Conservation (phyloP, 495 filamentous ascomycete species). For the Xylaria acuta region DNA sequence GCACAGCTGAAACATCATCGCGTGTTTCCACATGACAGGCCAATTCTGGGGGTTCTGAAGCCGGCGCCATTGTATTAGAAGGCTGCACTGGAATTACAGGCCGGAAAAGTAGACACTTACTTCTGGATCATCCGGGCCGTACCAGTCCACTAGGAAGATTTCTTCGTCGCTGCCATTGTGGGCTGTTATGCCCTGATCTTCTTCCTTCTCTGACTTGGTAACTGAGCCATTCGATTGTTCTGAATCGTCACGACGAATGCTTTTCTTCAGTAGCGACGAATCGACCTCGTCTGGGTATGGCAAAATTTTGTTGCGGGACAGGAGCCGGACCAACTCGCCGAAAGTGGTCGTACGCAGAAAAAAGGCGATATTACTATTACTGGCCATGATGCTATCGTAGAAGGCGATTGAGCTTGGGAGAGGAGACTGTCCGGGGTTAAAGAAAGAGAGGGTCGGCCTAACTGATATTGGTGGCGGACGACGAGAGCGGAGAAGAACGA, state of each 20-base stretch:
- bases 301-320: conserved; percentile 27
- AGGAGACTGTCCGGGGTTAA: neutral
- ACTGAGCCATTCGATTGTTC: neutral
- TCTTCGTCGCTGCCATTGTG: neutral
- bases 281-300: conserved; percentile 34
- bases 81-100: neutral
- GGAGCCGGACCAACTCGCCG: conserved; percentile 30
- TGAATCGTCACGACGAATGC: conserved; percentile 5
- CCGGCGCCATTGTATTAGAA: neutral
- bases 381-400: neutral
- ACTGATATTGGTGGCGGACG: neutral
- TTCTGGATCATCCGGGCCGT: conserved; percentile 36
- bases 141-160: conserved; percentile 33
- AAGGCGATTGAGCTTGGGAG: neutral
- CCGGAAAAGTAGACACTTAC: conserved; percentile 12
- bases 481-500: neutral
- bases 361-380: neutral
- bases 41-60: conserved; percentile 40
- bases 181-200: neutral
- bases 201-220: neutral
- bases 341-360: conserved; percentile 29
- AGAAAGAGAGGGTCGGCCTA: neutral
- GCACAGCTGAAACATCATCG: conserved; percentile 32
- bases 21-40: conserved; percentile 26
- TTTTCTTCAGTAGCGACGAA: conserved; percentile 26